These are phyloP conservation scores for Albugo candida DNA, from an alignment of 352 stramenopile genomes.

Conservation along the genomic window DNA sequence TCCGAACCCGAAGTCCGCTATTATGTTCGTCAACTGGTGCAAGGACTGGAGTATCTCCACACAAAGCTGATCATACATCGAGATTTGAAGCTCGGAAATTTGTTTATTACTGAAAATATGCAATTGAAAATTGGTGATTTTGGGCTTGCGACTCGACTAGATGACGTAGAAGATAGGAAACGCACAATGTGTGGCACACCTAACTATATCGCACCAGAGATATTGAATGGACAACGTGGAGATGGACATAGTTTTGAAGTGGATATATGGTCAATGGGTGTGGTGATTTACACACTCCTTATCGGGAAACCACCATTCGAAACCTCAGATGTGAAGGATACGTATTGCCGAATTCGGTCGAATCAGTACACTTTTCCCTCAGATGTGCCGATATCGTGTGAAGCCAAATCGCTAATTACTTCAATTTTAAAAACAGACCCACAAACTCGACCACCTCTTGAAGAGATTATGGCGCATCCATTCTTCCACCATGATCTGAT, in stretches of 20 bases:
- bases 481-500: slow-evolving; percentile 51
- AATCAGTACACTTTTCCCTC: slow-evolving; percentile 93
- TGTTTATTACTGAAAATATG: slow-evolving; percentile 91
- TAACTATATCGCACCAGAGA: slow-evolving; percentile 88
- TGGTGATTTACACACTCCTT: slow-evolving; percentile 95
- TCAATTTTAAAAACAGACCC: slow-evolving; percentile 58
- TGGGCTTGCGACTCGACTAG: slow-evolving; percentile 74
- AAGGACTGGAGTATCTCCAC: slow-evolving; percentile 92
- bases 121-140: slow-evolving; percentile 95
- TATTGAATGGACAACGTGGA: slow-evolving; percentile 76
- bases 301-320: slow-evolving; percentile 96
- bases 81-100: slow-evolving; percentile 95
- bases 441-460: slow-evolving; percentile 36
- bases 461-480: slow-evolving; percentile 55
- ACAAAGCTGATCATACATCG: slow-evolving; percentile 89
- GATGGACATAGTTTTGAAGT: slow-evolving; percentile 95
- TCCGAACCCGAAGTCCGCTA: slow-evolving; percentile 89
- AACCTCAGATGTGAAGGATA: slow-evolving; percentile 94
- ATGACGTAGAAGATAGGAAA: slow-evolving; percentile 83
- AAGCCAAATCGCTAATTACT: slow-evolving; percentile 49
- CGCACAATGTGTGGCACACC: slow-evolving; percentile 91
- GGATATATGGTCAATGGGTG: slow-evolving; percentile 94
- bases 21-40: slow-evolving; percentile 82
- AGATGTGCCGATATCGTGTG: slow-evolving; percentile 65
- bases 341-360: slow-evolving; percentile 93